Conservation (phyloP, 768 basidiomycete species). For the Kwoniella sp. region DNA sequence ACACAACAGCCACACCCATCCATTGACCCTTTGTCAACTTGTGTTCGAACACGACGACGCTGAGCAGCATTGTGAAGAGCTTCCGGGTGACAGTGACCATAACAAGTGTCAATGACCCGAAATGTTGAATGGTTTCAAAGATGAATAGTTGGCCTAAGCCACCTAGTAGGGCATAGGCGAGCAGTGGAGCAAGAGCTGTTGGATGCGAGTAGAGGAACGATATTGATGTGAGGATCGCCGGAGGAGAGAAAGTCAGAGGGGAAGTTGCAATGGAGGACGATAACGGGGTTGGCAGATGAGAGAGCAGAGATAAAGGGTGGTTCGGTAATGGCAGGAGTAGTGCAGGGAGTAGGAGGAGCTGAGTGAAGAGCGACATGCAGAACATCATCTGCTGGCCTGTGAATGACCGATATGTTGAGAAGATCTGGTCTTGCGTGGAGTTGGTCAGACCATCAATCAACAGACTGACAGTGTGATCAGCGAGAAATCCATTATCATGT, state of each 20-base stretch:
- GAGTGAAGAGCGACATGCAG: slow-evolving; percentile 88
- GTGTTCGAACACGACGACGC: slow-evolving; percentile 89
- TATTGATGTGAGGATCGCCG: slow-evolving; percentile 61
- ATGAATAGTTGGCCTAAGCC: slow-evolving; percentile 96
- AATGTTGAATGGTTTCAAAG: slow-evolving; percentile 72
- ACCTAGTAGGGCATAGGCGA: slow-evolving; percentile 84
- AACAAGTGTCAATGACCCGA: slow-evolving; percentile 56
- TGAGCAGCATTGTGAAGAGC: slow-evolving; percentile 95
- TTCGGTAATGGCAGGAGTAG: slow-evolving; percentile 62
- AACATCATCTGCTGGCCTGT: slow-evolving; percentile 99
- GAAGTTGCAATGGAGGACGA: slow-evolving; percentile 8
- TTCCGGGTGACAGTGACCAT: slow-evolving; percentile 96
- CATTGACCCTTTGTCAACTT: slow-evolving; percentile 81
- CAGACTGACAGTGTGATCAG: slow-evolving; percentile 63
- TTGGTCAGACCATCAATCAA: slow-evolving; percentile 89
- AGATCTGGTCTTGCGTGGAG: slow-evolving; percentile 96
- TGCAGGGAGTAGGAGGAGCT: slow-evolving; percentile 69
- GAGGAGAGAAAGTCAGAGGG: slow-evolving; percentile 24
- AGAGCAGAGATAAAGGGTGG: slow-evolving; percentile 70
- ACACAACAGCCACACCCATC: slow-evolving; percentile 87
- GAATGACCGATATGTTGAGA: slow-evolving; percentile 68
- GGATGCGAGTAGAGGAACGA: slow-evolving; percentile 78
- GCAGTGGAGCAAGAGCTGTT: slow-evolving; percentile 68
- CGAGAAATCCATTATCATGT: not conserved
- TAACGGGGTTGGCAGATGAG: slow-evolving; percentile 58